Conservation (phyloP, 352 stramenopile genomes). For the Pythium chondricola region DNA sequence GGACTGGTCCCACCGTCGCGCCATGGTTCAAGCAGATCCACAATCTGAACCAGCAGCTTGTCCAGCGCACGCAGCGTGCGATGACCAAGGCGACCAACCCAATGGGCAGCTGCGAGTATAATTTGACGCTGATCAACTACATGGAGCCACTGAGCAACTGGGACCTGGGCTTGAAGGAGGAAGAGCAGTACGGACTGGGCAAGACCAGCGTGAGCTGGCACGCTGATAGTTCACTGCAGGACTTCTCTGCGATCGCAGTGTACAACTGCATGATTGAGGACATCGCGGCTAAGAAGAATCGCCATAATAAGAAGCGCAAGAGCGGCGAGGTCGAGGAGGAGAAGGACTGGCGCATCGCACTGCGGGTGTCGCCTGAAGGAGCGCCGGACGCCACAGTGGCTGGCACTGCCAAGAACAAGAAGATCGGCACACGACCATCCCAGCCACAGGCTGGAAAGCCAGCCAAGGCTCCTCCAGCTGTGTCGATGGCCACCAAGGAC, state of each 20-base stretch:
- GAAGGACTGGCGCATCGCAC: conserved; percentile 49
- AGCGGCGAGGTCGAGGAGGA: background rate
- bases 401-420: conserved; percentile 6
- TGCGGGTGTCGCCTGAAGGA: conserved; percentile 43
- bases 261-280: conserved; percentile 59
- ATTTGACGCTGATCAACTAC: conserved; percentile 56
- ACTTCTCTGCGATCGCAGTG: conserved; percentile 76
- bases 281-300: conserved; percentile 11
- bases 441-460: background rate
- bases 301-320: conserved; percentile 9
- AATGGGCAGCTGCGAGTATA: conserved; percentile 34
- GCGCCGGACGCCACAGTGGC: background rate
- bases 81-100: conserved; percentile 15
- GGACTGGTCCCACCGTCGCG: conserved; percentile 24
- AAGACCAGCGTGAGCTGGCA: conserved; percentile 73
- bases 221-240: conserved; percentile 72
- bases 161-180: conserved; percentile 47
- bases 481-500: conserved; percentile 33
- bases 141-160: conserved; percentile 30
- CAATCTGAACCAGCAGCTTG: conserved; percentile 15
- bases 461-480: conserved; percentile 9
- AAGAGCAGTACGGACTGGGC: conserved; percentile 32
- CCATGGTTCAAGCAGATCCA: conserved; percentile 15
- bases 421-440: background rate
- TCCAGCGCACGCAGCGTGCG: conserved; percentile 11